Percentiles rank a stretch among this genome's conserved stretches.
These are phyloP conservation scores for Seminavis robusta DNA, from an alignment of 108 stramenopile genomes.

Conservation along the genomic window DNA sequence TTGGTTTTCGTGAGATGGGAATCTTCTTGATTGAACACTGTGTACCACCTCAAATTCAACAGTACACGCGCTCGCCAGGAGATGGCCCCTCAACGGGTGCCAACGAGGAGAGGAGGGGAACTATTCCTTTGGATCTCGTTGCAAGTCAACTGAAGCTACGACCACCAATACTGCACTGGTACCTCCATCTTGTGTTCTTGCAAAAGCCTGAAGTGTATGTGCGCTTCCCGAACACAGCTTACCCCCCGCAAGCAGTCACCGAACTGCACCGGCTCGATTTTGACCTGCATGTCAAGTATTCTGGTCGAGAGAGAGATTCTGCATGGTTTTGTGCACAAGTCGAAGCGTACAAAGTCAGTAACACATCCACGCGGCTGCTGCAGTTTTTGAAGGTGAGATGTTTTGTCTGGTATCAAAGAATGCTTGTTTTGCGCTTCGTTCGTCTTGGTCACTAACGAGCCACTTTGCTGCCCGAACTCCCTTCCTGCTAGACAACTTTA, in stretches of 20 bases:
- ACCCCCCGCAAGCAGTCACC: constrained; percentile 57
- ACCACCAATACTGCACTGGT: constrained; percentile 77
- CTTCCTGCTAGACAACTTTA: constrained; percentile 41
- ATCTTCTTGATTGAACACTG: constrained; percentile 74
- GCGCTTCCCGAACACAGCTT: constrained; percentile 71
- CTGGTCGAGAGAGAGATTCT: constrained; percentile 34
- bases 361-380: constrained; percentile 52
- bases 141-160: constrained; percentile 49
- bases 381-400: constrained; percentile 60
- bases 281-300: constrained; percentile 63
- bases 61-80: not conserved
- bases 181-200: constrained; percentile 61
- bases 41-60: constrained; percentile 29
- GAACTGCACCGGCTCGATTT: constrained; percentile 70
- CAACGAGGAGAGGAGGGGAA: constrained; percentile 19
- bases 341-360: constrained; percentile 32
- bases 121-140: constrained; percentile 68
- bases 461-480: not conserved
- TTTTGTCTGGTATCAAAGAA: constrained; percentile 3
- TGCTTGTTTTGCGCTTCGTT: not conserved
- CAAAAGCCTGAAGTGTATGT: constrained; percentile 75
- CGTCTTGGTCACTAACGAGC: not conserved
- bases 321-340: constrained; percentile 18
- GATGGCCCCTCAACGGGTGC: not conserved
- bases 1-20: constrained; percentile 54